Evolutionary conservation across 2,329 filamentous ascomycete genomes (phyloP).

Genomic region (Pseudopyrenochaeta lycopersici): DNA sequence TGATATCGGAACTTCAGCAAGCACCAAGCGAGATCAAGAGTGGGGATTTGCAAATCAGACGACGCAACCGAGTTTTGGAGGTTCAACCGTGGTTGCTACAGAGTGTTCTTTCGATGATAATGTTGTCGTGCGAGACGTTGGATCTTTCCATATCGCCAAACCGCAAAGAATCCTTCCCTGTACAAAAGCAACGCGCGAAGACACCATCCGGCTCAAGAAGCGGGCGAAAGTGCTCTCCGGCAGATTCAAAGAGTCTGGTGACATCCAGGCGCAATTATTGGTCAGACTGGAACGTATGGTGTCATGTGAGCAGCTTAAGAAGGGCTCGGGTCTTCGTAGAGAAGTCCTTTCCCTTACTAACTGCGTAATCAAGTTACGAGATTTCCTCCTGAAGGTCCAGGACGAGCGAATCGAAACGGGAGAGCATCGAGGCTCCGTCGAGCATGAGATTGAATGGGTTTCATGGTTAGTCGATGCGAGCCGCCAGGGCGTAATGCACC

Average conservation of each 20-base stretch:
- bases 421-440: conserved; percentile 24
- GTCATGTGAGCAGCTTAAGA: conserved; percentile 7
- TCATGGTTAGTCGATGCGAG: conserved; percentile 38
- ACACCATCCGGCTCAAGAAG: conserved; percentile 27
- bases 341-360: conserved; percentile 5
- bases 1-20: neutral
- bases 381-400: conserved; percentile 23
- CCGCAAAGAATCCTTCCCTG: conserved; percentile 28
- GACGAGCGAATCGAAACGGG: conserved; percentile 33
- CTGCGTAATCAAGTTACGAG: conserved; percentile 24
- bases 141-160: conserved; percentile 25
- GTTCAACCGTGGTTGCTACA: neutral
- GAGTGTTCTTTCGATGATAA: conserved; percentile 31
- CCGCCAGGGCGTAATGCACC: conserved; percentile 38
- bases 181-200: conserved; percentile 30
- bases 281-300: conserved; percentile 37
- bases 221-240: conserved; percentile 23
- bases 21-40: conserved; percentile 1
- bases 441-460: conserved; percentile 43
- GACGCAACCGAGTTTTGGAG: neutral
- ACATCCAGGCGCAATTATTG: conserved; percentile 22
- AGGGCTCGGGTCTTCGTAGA: neutral
- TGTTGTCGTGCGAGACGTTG: conserved; percentile 31
- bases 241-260: conserved; percentile 26
- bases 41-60: neutral